These are phyloP conservation scores for Leishmania gerbilli DNA, from an alignment of 208 protist species.

Conservation along the genomic window DNA sequence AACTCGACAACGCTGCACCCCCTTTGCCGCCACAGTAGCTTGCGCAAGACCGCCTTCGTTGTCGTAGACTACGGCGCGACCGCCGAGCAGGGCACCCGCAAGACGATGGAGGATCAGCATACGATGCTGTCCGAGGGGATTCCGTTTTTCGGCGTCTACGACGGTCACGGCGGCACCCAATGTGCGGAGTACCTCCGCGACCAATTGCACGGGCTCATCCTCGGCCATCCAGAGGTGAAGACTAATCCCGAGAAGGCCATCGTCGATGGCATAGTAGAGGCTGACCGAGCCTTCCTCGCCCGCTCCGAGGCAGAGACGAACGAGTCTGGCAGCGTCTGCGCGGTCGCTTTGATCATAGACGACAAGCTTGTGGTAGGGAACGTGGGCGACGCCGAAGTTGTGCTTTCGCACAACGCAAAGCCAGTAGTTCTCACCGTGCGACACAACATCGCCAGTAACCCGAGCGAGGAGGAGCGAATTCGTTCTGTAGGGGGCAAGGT, in stretches of 20 bases:
- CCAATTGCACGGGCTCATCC: conserved; percentile 73
- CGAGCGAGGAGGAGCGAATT: conserved; percentile 85
- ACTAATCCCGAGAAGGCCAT: conserved; percentile 74
- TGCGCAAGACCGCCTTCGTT: conserved; percentile 48
- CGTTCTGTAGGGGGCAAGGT: conserved; percentile 85
- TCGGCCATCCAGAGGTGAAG: conserved; percentile 62
- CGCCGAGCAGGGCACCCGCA: conserved; percentile 79
- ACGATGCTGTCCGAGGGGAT: conserved; percentile 79
- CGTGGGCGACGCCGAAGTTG: conserved; percentile 88
- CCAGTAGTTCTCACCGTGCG: conserved; percentile 82
- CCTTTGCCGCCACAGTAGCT: conserved; percentile 31
- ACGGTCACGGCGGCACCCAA: conserved; percentile 88
- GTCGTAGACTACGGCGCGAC: conserved; percentile 82
- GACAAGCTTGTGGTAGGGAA: conserved; percentile 87
- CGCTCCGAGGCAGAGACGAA: conserved; percentile 74
- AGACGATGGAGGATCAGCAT: conserved; percentile 92
- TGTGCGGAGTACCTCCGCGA: conserved; percentile 86
- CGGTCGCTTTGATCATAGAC: conserved; percentile 82
- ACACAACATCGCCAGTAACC: conserved; percentile 80
- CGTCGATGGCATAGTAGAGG: conserved; percentile 84
- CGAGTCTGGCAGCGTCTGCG: conserved; percentile 86
- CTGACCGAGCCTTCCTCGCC: conserved; percentile 65
- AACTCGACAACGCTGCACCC: conserved; percentile 17
- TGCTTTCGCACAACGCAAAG: conserved; percentile 73
- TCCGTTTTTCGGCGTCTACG: conserved; percentile 90